Evolutionary conservation across 2,329 filamentous ascomycete genomes (phyloP), one percentile per base, ranked within the genome.

Genomic region (Pyrenochaeta sp.): DNA sequence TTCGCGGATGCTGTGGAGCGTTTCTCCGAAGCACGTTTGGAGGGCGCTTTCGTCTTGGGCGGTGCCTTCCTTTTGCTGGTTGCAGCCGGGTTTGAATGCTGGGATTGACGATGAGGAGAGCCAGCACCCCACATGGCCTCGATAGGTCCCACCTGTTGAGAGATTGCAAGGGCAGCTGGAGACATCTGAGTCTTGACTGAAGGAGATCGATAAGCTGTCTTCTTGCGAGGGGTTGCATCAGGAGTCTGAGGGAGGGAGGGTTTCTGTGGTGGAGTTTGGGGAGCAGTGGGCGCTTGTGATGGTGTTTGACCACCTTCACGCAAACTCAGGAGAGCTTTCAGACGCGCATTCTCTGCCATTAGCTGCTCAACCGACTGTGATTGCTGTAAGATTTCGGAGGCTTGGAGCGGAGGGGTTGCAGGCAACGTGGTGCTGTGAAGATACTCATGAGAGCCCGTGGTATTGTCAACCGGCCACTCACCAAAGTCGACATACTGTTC

Each of bases 51-150:
- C 11, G 42, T 27, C 3, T 10, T 41, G 21, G 20, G n/a, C n/a
- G n/a, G n/a, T n/a, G n/a, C n/a, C n/a, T n/a, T n/a, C n/a, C n/a
- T 32, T 15, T 7, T 36, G 35, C 20, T 37, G 15, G 17, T 49
- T 40, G 51, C 51, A 54, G 46, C 30, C 18, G 42, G 51, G 47
- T 46, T 54, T 50, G 51, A 47, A 47, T 42, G 33, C 5, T 7
- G 15, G 20, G 17, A 37, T 37, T 29, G 29, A 29, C 20, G 15
- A 27, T 14, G 33, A 18, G 12, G 44, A 15, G 44, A 31, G 23
- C 42, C 45, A 11, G 37, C 20, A 36, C 45, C 49, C 56, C 56
- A 58, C 45, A 55, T 32, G 17, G 56, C 41, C 48, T 58, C 56
- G 3, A 52, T 49, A 0, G 56, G 48, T 10, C 35, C 35, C 17